Evolutionary conservation across 1,284 basidiomycete genomes (phyloP).

Genomic region (Vanrija sp.): DNA sequence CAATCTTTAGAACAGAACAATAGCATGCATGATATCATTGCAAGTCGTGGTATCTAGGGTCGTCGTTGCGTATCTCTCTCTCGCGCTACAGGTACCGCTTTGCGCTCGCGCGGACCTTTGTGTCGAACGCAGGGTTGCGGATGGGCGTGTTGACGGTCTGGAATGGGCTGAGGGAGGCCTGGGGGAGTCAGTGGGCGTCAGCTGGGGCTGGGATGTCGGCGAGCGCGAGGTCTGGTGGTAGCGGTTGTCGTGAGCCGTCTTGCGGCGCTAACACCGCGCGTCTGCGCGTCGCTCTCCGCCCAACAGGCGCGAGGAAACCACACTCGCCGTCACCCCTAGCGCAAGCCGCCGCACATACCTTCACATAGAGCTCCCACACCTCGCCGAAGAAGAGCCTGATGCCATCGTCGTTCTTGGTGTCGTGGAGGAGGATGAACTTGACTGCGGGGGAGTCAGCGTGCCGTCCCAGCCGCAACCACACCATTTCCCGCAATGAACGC

Average conservation of each 20-base stretch:
- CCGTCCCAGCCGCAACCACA: conserved; percentile 46
- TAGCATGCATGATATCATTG: conserved; percentile 24
- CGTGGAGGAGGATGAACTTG: conserved; percentile 86
- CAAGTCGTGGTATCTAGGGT: background rate
- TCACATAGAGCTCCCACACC: conserved; percentile 91
- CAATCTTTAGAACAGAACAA: conserved; percentile 12
- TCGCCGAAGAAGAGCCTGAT: conserved; percentile 86
- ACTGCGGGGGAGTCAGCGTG: conserved; percentile 20
- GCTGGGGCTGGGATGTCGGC: no score
- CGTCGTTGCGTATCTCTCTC: background rate
- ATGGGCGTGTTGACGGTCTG: conserved; percentile 82
- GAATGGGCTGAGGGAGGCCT: conserved; percentile 89
- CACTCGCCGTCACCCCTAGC: background rate
- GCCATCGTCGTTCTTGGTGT: conserved; percentile 91
- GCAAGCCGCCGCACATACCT: conserved; percentile 56
- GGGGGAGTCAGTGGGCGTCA: conserved; percentile 5
- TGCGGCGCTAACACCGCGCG: no score
- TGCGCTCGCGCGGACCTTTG: conserved; percentile 75
- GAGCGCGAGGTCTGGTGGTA: no score
- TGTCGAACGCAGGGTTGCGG: conserved; percentile 73
- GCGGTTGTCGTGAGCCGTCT: no score
- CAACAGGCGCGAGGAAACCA: no score
- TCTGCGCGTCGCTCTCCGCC: no score
- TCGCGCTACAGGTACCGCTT: conserved; percentile 66
- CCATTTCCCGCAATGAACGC: conserved; percentile 90